Evolutionary conservation across 768 basidiomycete genomes (phyloP), one percentile per base, ranked within the genome.

Genomic region (Pleurotus tuber-regium): DNA sequence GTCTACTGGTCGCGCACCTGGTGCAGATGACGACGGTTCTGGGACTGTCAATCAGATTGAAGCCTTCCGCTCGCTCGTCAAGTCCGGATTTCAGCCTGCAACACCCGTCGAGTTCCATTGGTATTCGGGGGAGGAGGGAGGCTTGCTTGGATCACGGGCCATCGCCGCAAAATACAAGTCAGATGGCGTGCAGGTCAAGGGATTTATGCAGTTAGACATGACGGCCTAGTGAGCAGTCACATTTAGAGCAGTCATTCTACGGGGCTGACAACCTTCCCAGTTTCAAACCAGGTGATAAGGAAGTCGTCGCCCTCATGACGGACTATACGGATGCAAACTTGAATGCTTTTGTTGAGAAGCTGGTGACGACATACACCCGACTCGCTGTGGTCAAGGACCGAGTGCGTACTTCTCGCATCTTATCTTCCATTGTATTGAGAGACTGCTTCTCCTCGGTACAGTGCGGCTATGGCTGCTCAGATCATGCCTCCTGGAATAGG

Each of bases 121-220:
- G 71, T 78, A 75, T 57, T 65, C 73, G 26, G 74, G 66, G 21
- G 75, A 77, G 54, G 74, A 75, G 50, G 74, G 61, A 38, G 77
- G 76, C 12, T 65, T 74, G 3, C 62, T 76, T 6, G 81, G 81
- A 18, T 76, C 76, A 30, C 78, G 80, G 54, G 82, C 79, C 5
- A 70, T 84, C 51, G 80, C 77, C 3, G 70, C 71, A 25, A 64
- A 62, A 23, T 82, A 82, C 65, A 75, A 76, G 59, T 70, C 64
- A 41, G 57, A 67, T 14, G 74, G 73, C 3, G 66, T 68, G 39
- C 64, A 70, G 19, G 74, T 83, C 21, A 73, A 72, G 25, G 82
- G 75, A 0, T 80, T 81, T 71, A 70, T 75, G 60, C 64, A 79
- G 51, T 59, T 77, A 16, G 76, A 75, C 39, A 73, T 71, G 65